phyloP scores from a whole-genome alignment of 805 yeast genomes.

The Pichia rugopelliculosa region DNA sequence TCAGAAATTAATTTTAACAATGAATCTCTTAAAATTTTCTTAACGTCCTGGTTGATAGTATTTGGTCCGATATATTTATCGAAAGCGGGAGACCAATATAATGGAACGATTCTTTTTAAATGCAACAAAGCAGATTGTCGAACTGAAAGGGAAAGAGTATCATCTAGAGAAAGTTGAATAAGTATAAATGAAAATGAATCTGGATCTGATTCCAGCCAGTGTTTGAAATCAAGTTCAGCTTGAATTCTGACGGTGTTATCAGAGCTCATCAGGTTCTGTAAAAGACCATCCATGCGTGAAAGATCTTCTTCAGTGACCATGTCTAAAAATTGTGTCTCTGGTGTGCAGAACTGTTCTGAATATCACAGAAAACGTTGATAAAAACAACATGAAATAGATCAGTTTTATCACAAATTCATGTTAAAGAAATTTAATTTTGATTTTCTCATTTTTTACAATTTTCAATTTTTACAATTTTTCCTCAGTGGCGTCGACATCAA shows the following conservation, averaged over 20 bases:
- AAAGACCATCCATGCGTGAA: constrained; percentile 11
- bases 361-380: background rate
- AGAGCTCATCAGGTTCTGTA: constrained; percentile 24
- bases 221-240: constrained; percentile 46
- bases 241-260: constrained; percentile 44
- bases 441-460: background rate
- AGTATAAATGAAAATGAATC: constrained; percentile 37
- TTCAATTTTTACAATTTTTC: no score
- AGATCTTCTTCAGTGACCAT: background rate
- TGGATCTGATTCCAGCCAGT: constrained; percentile 40
- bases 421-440: background rate
- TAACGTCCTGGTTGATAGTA: constrained; percentile 42
- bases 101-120: constrained; percentile 59
- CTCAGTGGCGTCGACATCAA: background rate
- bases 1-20: constrained; percentile 44
- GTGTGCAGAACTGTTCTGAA: background rate
- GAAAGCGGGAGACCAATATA: constrained; percentile 80
- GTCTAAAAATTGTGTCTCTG: background rate
- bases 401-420: background rate
- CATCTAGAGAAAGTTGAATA: constrained; percentile 33
- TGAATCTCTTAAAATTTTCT: constrained; percentile 40
- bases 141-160: constrained; percentile 25
- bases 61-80: constrained; percentile 59
- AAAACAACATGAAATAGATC: background rate
- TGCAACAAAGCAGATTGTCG: constrained; percentile 63